Evolutionary conservation across 495 filamentous ascomycete species (phyloP).

Genomic region (Pseudomonodictys pantanalensis): DNA sequence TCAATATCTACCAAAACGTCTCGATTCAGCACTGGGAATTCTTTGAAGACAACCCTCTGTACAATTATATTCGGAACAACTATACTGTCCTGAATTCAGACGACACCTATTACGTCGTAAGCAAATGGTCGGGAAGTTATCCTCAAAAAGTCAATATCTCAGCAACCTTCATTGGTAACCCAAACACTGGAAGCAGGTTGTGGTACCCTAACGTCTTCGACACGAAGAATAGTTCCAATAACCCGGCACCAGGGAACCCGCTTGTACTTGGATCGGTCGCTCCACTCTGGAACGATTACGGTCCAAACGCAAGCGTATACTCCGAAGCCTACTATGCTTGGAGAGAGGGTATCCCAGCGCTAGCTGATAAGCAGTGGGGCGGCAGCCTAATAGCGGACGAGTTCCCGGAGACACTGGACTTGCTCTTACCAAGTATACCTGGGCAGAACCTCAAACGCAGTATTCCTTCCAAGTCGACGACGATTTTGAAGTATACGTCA

Average conservation of each 20-base stretch:
- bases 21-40: constrained; percentile 50
- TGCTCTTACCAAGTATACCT: constrained; percentile 43
- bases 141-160: constrained; percentile 45
- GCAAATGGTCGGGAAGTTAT: constrained; percentile 49
- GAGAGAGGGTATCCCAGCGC: constrained; percentile 48
- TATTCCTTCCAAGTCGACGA: constrained; percentile 42
- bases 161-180: constrained; percentile 48
- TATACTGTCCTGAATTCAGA: constrained; percentile 55
- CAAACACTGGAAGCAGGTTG: constrained; percentile 38
- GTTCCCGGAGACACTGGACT: constrained; percentile 42
- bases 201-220: constrained; percentile 52
- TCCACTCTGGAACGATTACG: constrained; percentile 54
- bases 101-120: constrained; percentile 50
- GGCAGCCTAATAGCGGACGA: constrained; percentile 45
- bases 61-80: constrained; percentile 50
- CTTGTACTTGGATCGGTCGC: constrained; percentile 47
- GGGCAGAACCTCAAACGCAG: constrained; percentile 50
- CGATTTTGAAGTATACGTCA: constrained; percentile 47
- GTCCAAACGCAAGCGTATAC: constrained; percentile 48
- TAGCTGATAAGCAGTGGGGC: constrained; percentile 57
- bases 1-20: constrained; percentile 47
- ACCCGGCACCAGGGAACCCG: constrained; percentile 43
- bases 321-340: constrained; percentile 51
- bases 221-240: constrained; percentile 44
- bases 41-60: constrained; percentile 49